Percentiles rank a stretch among this genome's conserved stretches.
phyloP scores from a whole-genome alignment of 2,329 filamentous ascomycete species.

The Xylariales sp. region DNA sequence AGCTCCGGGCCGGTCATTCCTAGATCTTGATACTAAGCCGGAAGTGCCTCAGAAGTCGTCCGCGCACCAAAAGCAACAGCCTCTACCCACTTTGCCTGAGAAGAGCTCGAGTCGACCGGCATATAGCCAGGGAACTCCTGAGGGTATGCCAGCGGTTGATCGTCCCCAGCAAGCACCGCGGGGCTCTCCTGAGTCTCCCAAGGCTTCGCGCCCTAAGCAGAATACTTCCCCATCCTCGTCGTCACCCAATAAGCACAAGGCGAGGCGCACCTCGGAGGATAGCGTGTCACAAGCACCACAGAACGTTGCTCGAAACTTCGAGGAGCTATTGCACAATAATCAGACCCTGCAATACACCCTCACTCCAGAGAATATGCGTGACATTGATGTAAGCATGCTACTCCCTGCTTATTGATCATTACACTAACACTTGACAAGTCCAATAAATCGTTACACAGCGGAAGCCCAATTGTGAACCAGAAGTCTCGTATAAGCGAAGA shows the following conservation, averaged over 20 bases:
- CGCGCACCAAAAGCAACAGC: constrained; percentile 17
- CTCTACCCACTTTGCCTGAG: constrained; percentile 26
- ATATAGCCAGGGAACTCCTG: constrained; percentile 15
- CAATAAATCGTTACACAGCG: constrained; percentile 33
- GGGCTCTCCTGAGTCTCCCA: constrained; percentile 24
- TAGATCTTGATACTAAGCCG: constrained; percentile 18
- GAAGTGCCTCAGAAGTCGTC: constrained; percentile 17
- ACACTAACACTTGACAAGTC: constrained; percentile 26
- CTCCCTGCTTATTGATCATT: background rate
- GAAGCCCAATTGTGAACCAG: constrained; percentile 36
- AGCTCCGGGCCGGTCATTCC: constrained; percentile 5
- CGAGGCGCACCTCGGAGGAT: constrained; percentile 55
- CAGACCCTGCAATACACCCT: constrained; percentile 79
- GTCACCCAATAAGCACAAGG: constrained; percentile 44
- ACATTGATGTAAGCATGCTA: constrained; percentile 59
- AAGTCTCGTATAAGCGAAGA: constrained; percentile 46
- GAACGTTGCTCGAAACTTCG: constrained; percentile 65
- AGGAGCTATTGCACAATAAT: constrained; percentile 76
- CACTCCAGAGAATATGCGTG: constrained; percentile 73
- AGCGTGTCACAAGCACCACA: constrained; percentile 43
- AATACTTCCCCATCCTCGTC: constrained; percentile 49
- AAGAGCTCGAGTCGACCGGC: constrained; percentile 22
- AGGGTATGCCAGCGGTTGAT: constrained; percentile 5
- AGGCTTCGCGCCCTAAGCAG: constrained; percentile 33
- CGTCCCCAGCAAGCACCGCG: constrained; percentile 13